Conservation (phyloP, 2,329 filamentous ascomycete species). For the Alternaria burnsii region DNA sequence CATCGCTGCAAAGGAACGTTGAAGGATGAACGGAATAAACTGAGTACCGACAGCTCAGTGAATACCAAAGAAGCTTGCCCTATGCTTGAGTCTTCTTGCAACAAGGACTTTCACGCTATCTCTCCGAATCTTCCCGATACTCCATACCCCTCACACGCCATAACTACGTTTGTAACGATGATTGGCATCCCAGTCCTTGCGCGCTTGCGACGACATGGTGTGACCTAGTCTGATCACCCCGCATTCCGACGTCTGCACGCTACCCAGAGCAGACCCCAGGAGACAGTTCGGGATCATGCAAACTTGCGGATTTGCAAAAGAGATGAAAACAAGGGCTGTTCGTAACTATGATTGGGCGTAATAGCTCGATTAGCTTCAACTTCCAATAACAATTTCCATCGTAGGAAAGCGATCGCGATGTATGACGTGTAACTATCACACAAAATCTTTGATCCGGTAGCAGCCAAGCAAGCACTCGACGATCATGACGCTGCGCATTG, state of each 20-base stretch:
- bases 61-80: background rate
- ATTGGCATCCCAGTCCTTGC: slow-evolving; percentile 6
- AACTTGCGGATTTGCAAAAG: slow-evolving; percentile 2
- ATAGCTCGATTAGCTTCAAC: background rate
- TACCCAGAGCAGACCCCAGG: background rate
- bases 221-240: slow-evolving; percentile 18
- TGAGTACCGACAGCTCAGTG: background rate
- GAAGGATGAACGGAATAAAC: background rate
- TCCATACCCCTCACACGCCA: background rate
- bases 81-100: background rate
- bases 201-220: slow-evolving; percentile 25
- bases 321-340: background rate
- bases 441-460: background rate
- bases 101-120: background rate
- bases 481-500: slow-evolving; percentile 9
- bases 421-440: slow-evolving; percentile 1
- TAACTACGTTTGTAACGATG: background rate
- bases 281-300: background rate
- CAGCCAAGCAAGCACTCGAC: background rate
- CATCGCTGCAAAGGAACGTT: background rate
- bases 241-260: slow-evolving; percentile 7
- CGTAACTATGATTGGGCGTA: background rate
- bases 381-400: background rate
- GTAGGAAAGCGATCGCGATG: background rate
- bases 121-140: slow-evolving; percentile 21